These are phyloP conservation scores for Eustoma russellianum DNA, from an alignment of 257 asterid genomes.

Conservation along the genomic window DNA sequence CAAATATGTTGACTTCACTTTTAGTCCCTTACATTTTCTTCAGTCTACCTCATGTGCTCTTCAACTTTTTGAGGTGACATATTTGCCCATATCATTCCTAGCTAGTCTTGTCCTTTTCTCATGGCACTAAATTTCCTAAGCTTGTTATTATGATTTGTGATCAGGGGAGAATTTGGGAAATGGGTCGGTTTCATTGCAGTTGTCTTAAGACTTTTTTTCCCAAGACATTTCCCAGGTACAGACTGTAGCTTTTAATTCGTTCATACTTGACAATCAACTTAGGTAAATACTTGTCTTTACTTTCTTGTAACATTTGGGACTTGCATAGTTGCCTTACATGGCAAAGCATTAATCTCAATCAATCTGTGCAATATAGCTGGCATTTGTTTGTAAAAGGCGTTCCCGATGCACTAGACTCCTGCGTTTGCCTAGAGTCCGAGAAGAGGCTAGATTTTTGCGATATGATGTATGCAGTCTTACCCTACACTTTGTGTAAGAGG, in stretches of 20 bases:
- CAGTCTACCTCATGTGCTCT: conserved; percentile 60
- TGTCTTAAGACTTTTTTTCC: conserved; percentile 85
- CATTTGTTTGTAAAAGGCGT: too few relatives aligned
- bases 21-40: conserved; percentile 79
- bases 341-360: too few relatives aligned
- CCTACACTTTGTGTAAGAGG: too few relatives aligned
- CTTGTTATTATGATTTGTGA: conserved; percentile 1
- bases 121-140: conserved; percentile 2
- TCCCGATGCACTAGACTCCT: too few relatives aligned
- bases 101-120: conserved; percentile 10
- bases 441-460: too few relatives aligned
- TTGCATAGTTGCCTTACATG: too few relatives aligned
- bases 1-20: conserved; percentile 74
- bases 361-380: too few relatives aligned
- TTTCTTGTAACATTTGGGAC: too few relatives aligned
- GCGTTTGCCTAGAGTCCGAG: too few relatives aligned
- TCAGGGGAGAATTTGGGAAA: conserved; percentile 84
- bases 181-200: conserved; percentile 88
- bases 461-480: too few relatives aligned
- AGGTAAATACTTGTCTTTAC: too few relatives aligned
- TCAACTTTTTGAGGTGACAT: conserved; percentile 57
- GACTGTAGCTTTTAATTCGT: not conserved
- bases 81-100: conserved; percentile 16
- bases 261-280: too few relatives aligned
- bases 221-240: conserved; percentile 86